phyloP scores from a whole-genome alignment of 2,329 filamentous ascomycete species.

The Tolypocladium tropicale region DNA sequence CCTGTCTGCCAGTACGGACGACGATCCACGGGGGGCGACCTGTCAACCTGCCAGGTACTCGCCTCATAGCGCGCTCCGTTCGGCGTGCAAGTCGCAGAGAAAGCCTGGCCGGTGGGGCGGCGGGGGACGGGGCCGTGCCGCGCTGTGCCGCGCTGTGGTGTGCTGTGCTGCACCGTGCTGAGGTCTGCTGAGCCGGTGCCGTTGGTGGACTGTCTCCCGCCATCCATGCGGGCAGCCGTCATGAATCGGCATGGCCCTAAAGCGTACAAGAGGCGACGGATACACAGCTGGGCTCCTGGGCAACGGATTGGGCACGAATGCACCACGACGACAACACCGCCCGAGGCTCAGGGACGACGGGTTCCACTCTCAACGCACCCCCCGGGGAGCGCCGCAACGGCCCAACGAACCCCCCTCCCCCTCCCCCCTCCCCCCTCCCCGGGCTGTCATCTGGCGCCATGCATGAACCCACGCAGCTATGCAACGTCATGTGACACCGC shows the following conservation, averaged over 20 bases:
- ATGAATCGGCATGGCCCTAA: neutral
- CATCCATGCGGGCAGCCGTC: too few species aligned
- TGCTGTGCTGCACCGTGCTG: neutral
- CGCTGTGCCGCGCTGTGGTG: neutral
- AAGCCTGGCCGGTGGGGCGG: neutral
- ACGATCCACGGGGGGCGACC: too few species aligned
- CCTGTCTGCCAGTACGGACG: too few species aligned
- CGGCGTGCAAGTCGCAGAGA: too few species aligned
- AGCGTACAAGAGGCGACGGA: too few species aligned
- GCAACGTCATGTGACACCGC: conserved; percentile 7
- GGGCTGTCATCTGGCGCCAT: conserved; percentile 3
- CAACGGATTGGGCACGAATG: too few species aligned
- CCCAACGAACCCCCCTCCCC: too few species aligned
- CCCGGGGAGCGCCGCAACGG: neutral
- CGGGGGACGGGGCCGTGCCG: neutral
- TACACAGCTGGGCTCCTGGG: too few species aligned
- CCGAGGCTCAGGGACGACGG: neutral
- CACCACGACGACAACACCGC: neutral
- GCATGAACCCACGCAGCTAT: conserved; percentile 5
- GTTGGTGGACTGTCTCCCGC: too few species aligned
- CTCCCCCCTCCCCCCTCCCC: neutral
- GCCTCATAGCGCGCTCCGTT: too few species aligned
- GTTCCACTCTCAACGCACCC: neutral
- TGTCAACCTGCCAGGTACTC: too few species aligned
- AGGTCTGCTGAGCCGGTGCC: too few species aligned